phyloP scores from a whole-genome alignment of 1,284 basidiomycete species.

The Puccinia coronata region DNA sequence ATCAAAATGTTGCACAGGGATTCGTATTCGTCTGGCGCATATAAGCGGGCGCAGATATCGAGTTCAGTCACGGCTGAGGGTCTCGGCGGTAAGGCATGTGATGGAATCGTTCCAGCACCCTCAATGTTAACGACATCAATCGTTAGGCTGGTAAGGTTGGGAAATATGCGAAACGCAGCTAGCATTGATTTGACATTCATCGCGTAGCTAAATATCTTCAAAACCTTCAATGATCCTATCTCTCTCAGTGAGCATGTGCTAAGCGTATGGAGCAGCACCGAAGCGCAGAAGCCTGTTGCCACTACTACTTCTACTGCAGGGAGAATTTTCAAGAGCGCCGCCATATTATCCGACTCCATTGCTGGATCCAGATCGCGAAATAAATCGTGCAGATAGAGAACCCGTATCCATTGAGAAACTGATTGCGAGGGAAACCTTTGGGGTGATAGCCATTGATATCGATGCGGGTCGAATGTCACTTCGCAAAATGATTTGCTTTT shows the following conservation, averaged over 20 bases:
- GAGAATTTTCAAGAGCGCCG: neutral
- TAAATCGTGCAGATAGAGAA: constrained; percentile 35
- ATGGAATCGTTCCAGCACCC: neutral
- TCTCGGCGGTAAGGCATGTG: constrained; percentile 1
- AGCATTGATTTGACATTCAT: constrained; percentile 7
- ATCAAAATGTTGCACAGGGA: constrained; percentile 5
- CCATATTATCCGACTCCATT: constrained; percentile 8
- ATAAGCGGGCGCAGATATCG: constrained; percentile 30
- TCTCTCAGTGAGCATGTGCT: neutral
- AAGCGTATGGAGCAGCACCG: constrained; percentile 35
- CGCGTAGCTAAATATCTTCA: constrained; percentile 24
- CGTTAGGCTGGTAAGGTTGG: constrained; percentile 31
- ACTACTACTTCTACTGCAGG: constrained; percentile 34
- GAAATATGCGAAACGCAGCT: constrained; percentile 21
- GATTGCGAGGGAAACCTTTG: neutral
- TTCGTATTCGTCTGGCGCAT: constrained; percentile 24
- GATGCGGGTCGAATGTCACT: neutral
- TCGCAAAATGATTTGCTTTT: neutral
- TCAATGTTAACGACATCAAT: constrained; percentile 31
- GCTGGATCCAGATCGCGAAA: constrained; percentile 23
- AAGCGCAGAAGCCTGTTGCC: constrained; percentile 29
- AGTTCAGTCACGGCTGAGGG: constrained; percentile 14
- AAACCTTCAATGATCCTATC: constrained; percentile 8
- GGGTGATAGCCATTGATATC: constrained; percentile 26
- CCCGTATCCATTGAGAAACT: constrained; percentile 11